Conservation (phyloP, 495 filamentous ascomycete species). For the Barbatosphaeria neglecta region DNA sequence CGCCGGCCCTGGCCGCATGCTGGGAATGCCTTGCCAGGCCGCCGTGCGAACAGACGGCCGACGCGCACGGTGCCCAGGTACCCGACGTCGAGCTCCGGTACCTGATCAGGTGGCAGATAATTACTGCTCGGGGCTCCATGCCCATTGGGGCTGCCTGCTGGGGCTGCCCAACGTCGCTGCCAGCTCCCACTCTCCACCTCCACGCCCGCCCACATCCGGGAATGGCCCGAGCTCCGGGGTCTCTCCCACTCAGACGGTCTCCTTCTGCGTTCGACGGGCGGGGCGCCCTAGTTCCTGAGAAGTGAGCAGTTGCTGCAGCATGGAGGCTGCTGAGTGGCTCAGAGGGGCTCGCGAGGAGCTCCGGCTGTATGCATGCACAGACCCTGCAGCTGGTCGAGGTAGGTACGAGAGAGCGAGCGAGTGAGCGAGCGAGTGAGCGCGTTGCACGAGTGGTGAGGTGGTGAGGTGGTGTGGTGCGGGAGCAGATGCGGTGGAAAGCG, state of each 20-base stretch:
- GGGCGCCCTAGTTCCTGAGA: neutral
- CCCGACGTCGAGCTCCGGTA: neutral
- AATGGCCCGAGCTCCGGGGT: no score
- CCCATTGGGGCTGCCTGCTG: no score
- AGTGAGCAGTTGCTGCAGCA: neutral
- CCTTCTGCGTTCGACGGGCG: neutral
- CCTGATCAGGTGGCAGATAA: neutral
- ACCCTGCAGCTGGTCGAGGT: neutral
- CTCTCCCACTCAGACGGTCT: no score
- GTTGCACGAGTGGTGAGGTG: no score
- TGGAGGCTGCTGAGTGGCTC: neutral
- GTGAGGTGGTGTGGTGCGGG: no score
- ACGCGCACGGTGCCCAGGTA: neutral
- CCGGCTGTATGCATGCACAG: neutral
- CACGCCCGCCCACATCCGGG: no score
- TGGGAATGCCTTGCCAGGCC: neutral
- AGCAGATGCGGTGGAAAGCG: no score
- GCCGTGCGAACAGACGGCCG: neutral
- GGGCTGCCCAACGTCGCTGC: no score
- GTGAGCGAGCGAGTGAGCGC: no score
- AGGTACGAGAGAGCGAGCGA: no score
- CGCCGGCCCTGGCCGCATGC: neutral
- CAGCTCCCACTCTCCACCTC: no score
- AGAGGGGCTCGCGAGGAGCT: neutral
- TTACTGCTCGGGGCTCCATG: neutral